Base-by-base conservation (phyloP, 2,329 filamentous ascomycete genomes). In the Fusarium luffae region DNA sequence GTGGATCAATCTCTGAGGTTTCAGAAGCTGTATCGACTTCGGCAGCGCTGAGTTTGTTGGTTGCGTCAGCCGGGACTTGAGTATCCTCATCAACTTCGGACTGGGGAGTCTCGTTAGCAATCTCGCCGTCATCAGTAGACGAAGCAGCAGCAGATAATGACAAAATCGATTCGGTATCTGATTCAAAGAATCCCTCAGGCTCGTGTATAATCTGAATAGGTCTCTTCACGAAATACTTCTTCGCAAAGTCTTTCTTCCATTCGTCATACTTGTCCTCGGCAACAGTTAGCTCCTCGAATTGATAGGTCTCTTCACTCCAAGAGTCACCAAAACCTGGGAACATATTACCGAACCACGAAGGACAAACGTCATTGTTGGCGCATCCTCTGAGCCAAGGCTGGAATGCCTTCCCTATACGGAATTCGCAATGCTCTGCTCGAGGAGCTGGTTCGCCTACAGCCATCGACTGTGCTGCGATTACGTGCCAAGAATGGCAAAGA, bases 341-440 rank as follows among this genome's bases (percentile, higher is more conserved):
- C 4, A 44, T 4, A 4, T 57, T 50, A 3, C 40, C 59, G 23
- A 71, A 52, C 71, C 71, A 62, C 3, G 71, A 72, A 5, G 28
- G 30, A 14, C 69, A 73, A 6, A 8, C 23, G 16, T 70, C 54
- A 5, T 47, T 70, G 21, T 68, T 41, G 10, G 49, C 18, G 3
- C 71, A 73, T 14, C 66, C 71, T 19, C 23, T 34, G 2, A 73
- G 57, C 21, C 54, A 50, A 7, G 63, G 57, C 2, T 13, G 25
- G 9, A 42, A n/a, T 4, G 63, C 6, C 2, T 30, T 30, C 23
- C 23, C 23, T 18, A 27, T 14, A 11, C 19, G 27, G 7, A 42
- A 48, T 2, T 40, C 14, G 5, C 67, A 70, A 3, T 55, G 21
- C 11, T 18, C 48, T 18, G 46, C 41, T 14, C 46, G 41, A 16